Evolutionary conservation across 345 rosid species (phyloP).

Genomic region (Eucalyptus cloeziana): DNA sequence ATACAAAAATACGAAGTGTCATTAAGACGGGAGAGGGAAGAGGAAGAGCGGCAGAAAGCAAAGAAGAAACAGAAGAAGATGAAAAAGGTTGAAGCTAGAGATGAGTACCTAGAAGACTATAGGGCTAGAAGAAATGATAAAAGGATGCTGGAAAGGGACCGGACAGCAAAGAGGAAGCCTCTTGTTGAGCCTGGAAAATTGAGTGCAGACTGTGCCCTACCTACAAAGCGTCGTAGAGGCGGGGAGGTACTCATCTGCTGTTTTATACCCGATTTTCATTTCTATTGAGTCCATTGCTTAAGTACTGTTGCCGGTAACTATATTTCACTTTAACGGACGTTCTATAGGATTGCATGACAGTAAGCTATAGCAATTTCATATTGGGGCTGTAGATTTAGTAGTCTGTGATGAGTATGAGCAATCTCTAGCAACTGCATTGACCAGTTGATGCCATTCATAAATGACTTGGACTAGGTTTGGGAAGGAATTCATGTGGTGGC

Average conservation of each 20-base stretch:
- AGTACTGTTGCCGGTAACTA: not conserved
- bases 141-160: constrained; percentile 57
- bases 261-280: not conserved
- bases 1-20: constrained; percentile 64
- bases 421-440: not conserved
- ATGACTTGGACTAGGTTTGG: not conserved
- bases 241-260: constrained; percentile 59
- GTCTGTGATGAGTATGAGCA: not conserved
- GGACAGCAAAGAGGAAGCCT: constrained; percentile 46
- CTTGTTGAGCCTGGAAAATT: constrained; percentile 31
- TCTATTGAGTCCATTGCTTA: not conserved
- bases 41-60: constrained; percentile 72
- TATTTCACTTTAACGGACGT: not conserved
- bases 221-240: constrained; percentile 80
- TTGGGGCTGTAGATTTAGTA: not conserved
- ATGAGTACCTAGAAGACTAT: constrained; percentile 48
- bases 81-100: constrained; percentile 44
- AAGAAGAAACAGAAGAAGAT: constrained; percentile 73
- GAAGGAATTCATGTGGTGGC: not conserved
- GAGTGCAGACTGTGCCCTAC: constrained; percentile 42
- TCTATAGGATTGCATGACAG: not conserved
- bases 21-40: constrained; percentile 70
- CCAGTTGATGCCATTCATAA: not conserved
- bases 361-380: not conserved
- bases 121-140: constrained; percentile 45